Conservation (phyloP, 345 rosid genomes). For the Aquilaria malaccensis region DNA sequence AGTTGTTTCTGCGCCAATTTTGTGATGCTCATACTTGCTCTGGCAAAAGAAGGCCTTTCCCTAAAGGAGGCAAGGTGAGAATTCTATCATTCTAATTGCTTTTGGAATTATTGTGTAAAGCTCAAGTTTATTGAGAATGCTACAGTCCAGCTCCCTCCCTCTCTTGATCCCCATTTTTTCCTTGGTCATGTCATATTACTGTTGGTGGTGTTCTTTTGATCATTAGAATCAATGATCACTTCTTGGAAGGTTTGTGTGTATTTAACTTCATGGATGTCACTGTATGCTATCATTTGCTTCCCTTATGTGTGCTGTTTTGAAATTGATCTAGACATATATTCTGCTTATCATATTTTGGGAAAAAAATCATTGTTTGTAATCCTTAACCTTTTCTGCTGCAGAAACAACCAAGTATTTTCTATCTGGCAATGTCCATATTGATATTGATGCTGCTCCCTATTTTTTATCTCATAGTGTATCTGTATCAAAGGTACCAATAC, state of each 20-base stretch:
- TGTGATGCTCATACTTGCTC: conserved; percentile 91
- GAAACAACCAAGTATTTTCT: conserved; percentile 63
- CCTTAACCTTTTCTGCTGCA: conserved; percentile 27
- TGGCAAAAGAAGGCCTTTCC: conserved; percentile 51
- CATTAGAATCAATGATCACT: conserved; percentile 2
- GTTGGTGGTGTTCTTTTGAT: neutral
- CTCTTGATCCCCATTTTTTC: neutral
- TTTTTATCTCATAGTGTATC: conserved; percentile 67
- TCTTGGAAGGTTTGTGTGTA: neutral
- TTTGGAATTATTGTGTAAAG: conserved; percentile 3
- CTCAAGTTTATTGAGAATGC: neutral
- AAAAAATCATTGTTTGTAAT: neutral
- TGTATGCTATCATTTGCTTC: neutral
- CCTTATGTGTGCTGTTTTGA: neutral
- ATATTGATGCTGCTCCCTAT: conserved; percentile 84
- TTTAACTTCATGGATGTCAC: neutral
- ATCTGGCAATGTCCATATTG: conserved; percentile 69
- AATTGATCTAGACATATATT: neutral
- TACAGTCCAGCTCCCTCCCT: neutral
- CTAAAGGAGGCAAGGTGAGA: conserved; percentile 78
- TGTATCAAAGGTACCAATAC: conserved; percentile 58
- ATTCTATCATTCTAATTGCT: conserved; percentile 1
- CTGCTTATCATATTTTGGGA: conserved; percentile 3
- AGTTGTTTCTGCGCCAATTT: conserved; percentile 78
- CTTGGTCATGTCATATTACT: too few species aligned